Evolutionary conservation across 1,139 yeast species (phyloP).

Genomic region (Saccharomycopsis phalli): DNA sequence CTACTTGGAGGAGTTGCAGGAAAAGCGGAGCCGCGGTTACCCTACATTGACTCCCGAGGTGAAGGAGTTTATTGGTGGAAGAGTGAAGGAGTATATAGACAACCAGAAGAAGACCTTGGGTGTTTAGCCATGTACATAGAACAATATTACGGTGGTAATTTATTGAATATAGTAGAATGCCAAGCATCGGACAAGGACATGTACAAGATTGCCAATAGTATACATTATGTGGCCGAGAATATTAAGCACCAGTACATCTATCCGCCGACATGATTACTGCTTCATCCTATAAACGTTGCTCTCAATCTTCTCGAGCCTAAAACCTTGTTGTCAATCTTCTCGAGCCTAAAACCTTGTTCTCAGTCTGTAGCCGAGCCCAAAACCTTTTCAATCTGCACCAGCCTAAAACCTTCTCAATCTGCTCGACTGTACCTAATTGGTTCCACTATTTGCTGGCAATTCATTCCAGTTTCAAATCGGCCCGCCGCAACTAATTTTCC

Average conservation of each 20-base stretch:
- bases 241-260: no score
- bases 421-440: neutral
- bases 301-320: no score
- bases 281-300: no score
- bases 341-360: no score
- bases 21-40: conserved; percentile 38
- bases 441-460: neutral
- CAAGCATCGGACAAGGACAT: neutral
- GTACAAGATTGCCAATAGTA: no score
- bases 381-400: neutral
- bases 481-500: conserved; percentile 43
- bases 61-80: conserved; percentile 60
- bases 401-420: neutral
- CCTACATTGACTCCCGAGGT: conserved; percentile 57
- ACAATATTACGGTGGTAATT: no score
- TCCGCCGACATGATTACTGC: no score
- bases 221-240: no score
- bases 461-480: no score
- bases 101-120: conserved; percentile 22
- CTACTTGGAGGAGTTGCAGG: conserved; percentile 38
- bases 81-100: conserved; percentile 49
- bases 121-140: conserved; percentile 3
- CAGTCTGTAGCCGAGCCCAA: neutral
- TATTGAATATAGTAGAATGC: neutral
- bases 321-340: no score